Evolutionary conservation across 2,329 filamentous ascomycete genomes (phyloP).

Genomic region (Aspergillus chevalieri): DNA sequence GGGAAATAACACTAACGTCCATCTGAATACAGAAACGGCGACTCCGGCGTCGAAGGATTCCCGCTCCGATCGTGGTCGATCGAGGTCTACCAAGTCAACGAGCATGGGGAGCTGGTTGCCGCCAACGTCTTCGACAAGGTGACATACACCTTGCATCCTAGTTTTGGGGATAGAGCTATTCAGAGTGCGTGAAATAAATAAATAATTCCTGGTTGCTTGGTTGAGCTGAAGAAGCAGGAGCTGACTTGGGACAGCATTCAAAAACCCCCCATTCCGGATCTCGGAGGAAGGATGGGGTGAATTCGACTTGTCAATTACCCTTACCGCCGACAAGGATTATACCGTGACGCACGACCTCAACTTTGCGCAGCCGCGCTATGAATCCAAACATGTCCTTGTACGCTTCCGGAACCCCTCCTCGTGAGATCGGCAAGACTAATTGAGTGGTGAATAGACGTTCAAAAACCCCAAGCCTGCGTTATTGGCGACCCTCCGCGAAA

Average conservation of each 20-base stretch:
- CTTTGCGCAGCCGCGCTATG: constrained; percentile 75
- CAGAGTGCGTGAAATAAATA: constrained; percentile 62
- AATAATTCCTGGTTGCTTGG: neutral
- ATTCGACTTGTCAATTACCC: constrained; percentile 87
- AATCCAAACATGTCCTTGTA: constrained; percentile 70
- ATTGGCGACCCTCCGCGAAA: constrained; percentile 70
- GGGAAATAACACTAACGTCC: too few relatives aligned
- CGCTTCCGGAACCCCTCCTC: constrained; percentile 14
- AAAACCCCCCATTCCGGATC: constrained; percentile 79
- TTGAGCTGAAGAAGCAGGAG: neutral
- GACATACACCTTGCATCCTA: constrained; percentile 87
- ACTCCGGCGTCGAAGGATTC: constrained; percentile 75
- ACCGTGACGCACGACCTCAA: constrained; percentile 83
- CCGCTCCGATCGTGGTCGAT: constrained; percentile 92
- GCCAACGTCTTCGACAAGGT: constrained; percentile 88
- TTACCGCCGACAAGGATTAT: constrained; percentile 82
- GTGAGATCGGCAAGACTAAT: neutral
- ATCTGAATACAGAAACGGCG: constrained; percentile 58
- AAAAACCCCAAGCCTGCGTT: constrained; percentile 89
- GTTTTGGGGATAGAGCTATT: constrained; percentile 71
- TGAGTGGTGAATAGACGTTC: constrained; percentile 54
- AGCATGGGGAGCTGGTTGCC: constrained; percentile 74
- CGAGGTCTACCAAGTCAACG: constrained; percentile 75
- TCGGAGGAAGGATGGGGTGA: constrained; percentile 96
- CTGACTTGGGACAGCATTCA: constrained; percentile 55